phyloP scores from a whole-genome alignment of 164 flowering plant species.

The Litsea cubeba region DNA sequence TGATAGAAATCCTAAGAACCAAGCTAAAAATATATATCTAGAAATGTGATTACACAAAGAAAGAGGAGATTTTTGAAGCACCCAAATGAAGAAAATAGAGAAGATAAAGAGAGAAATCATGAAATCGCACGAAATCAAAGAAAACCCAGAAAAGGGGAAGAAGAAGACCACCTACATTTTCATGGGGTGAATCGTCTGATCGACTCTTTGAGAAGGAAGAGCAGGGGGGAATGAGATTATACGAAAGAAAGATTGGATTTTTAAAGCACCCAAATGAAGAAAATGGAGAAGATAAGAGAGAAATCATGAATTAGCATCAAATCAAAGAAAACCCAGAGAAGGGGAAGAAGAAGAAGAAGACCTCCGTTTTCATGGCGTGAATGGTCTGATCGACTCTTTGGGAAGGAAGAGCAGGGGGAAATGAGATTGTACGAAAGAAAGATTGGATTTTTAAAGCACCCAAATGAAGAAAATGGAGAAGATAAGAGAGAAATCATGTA shows the following conservation, averaged over 20 bases:
- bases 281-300: background rate
- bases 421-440: background rate
- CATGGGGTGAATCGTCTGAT: slow-evolving; percentile 9
- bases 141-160: background rate
- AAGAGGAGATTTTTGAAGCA: background rate
- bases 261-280: background rate
- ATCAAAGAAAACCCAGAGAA: background rate
- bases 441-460: background rate
- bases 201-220: slow-evolving; percentile 14
- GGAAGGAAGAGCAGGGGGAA: slow-evolving; percentile 20
- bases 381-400: slow-evolving; percentile 13
- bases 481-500: background rate
- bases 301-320: background rate
- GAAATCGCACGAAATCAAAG: background rate
- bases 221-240: slow-evolving; percentile 12
- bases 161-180: slow-evolving; percentile 12
- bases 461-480: background rate
- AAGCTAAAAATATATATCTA: background rate
- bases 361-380: slow-evolving; percentile 11
- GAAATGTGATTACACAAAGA: background rate
- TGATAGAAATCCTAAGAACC: background rate
- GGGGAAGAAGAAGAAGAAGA: background rate
- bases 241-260: background rate
- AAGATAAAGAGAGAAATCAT: background rate
- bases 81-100: background rate